Base-by-base conservation (phyloP, 306 rosid genomes). In the Abrus pulchellus region DNA sequence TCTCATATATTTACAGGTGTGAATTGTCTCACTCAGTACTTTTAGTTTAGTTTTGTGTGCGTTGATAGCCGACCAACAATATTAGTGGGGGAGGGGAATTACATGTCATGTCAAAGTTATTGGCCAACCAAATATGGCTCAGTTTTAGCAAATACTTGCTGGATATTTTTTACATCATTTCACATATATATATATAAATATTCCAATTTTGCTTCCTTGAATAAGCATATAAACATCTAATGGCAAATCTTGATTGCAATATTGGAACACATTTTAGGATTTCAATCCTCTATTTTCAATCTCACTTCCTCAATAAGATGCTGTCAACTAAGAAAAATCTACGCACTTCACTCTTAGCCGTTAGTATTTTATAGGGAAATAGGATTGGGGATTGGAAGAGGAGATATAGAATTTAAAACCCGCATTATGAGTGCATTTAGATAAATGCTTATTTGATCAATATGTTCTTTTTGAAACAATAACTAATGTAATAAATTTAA, bases 41-140 rank as follows among this genome's bases (percentile, higher is more conserved):
- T 49, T 79, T 80, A 74, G 43, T 79, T 75, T 77, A 76, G 81
- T 55, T 56, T 49, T 78, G 28, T 56, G 68, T 82, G 81, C 48
- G 79, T 79, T 76, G 62, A 72, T 82, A 84, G 56, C 72, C 64
- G 62, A 49, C 68, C 59, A 61, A 78, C 57, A 12, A 62, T 48
- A 62, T 47, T 67, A 72, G 72, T 48, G 57, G 71, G 62, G 55
- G 38, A 5, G 57, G 50, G 11, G 45, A 55, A 55, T 43, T 20
- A 28, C 13, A 33, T 7, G 77, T 60, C 40, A n/a, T 61, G 73
- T 59, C 60, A 68, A 53, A 41, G 68, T 78, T 55, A 27, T 55
- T 61, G 47, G 66, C 70, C 61, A 77, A 62, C 20, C 29, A 75
- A 52, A 75, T 66, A 28, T 73, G 43, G 72, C 67, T 62, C 57